Percentiles rank a stretch among this genome's conserved stretches.
Conservation (phyloP, 139 green algal species). For the Yamagishiella unicocca region DNA sequence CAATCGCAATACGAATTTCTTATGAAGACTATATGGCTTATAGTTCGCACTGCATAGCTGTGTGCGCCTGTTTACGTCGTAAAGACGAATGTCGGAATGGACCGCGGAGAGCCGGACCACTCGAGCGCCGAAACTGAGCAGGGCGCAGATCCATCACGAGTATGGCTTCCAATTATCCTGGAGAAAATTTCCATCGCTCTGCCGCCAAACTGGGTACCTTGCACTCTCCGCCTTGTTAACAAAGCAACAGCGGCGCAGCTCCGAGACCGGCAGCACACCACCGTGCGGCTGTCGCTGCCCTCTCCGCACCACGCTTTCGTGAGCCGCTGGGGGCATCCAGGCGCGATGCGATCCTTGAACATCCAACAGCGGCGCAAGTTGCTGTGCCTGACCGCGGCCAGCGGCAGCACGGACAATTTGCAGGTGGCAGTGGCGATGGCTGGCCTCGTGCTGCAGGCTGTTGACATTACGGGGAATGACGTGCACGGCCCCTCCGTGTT, state of each 20-base stretch:
- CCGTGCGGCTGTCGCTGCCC: not conserved
- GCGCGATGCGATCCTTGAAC: not conserved
- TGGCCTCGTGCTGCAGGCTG: not conserved
- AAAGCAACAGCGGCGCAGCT: not conserved
- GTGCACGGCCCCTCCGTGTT: too few relatives aligned
- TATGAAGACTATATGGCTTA: too few relatives aligned
- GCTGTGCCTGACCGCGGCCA: too few relatives aligned
- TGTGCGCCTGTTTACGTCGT: too few relatives aligned
- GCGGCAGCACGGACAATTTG: not conserved
- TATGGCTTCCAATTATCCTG: too few relatives aligned
- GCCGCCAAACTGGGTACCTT: not conserved
- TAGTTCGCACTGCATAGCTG: too few relatives aligned
- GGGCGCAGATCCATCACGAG: too few relatives aligned
- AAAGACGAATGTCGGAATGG: too few relatives aligned
- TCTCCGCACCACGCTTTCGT: not conserved
- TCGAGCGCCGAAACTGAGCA: too few relatives aligned
- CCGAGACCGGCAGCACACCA: not conserved
- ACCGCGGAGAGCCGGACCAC: too few relatives aligned
- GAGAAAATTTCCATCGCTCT: not conserved
- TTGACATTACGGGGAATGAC: not conserved
- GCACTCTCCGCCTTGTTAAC: not conserved
- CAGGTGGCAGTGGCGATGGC: not conserved
- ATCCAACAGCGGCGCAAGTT: not conserved
- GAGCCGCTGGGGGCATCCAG: not conserved
- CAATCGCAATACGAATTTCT: too few relatives aligned